Evolutionary conservation across 768 basidiomycete genomes (phyloP).

Genomic region (Termitomyces sp.): DNA sequence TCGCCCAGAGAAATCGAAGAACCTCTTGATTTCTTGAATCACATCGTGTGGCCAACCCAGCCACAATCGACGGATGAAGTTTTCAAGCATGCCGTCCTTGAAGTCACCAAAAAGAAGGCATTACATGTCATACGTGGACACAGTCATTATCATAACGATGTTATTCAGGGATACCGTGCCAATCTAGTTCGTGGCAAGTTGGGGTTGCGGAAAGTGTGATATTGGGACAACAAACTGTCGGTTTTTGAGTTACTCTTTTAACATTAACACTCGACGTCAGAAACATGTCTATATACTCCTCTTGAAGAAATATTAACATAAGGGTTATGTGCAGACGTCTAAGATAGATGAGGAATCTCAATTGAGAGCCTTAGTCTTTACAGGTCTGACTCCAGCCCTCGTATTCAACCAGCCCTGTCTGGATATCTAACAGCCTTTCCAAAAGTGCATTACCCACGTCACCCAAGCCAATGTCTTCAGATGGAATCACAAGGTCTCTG

Average conservation of each 20-base stretch:
- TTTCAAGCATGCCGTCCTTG: not conserved
- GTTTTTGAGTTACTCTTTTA: too few species aligned
- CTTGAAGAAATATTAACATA: too few species aligned
- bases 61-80: slow-evolving; percentile 14
- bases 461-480: slow-evolving; percentile 39
- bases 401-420: slow-evolving; percentile 60
- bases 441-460: slow-evolving; percentile 61
- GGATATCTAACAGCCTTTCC: slow-evolving; percentile 60
- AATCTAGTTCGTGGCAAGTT: not conserved
- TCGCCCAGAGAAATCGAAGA: slow-evolving; percentile 46
- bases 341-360: too few species aligned
- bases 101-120: not conserved
- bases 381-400: slow-evolving; percentile 58
- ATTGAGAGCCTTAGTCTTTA: not conserved
- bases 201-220: not conserved
- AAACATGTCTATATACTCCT: too few species aligned
- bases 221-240: not conserved
- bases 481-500: slow-evolving; percentile 44
- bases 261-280: too few species aligned
- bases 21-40: slow-evolving; percentile 27
- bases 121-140: slow-evolving; percentile 1
- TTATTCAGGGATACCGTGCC: not conserved
- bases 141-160: not conserved
- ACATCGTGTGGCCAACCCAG: slow-evolving; percentile 21
- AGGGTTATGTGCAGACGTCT: too few species aligned